phyloP scores from a whole-genome alignment of 768 basidiomycete species.

The Termitomyces bulborhizus region DNA sequence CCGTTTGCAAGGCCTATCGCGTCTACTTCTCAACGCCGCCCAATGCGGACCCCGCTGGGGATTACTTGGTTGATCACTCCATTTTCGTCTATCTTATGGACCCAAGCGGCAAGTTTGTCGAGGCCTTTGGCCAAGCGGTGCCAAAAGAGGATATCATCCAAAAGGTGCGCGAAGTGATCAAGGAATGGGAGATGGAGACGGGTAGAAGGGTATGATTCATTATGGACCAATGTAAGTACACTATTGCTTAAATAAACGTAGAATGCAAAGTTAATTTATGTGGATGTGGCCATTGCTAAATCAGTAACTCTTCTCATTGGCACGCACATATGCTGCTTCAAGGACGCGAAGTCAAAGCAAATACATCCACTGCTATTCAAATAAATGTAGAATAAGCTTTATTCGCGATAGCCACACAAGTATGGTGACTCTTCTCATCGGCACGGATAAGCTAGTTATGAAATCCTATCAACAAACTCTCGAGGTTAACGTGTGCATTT shows the following conservation, averaged over 20 bases:
- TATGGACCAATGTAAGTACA: neutral
- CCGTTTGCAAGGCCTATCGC: slow-evolving; percentile 89
- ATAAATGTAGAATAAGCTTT: too few species aligned
- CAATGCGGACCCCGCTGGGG: slow-evolving; percentile 77
- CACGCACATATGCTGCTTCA: too few species aligned
- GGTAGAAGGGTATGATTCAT: slow-evolving; percentile 26
- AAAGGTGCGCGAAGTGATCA: slow-evolving; percentile 47
- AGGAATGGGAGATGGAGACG: slow-evolving; percentile 35
- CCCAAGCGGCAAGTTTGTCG: slow-evolving; percentile 88
- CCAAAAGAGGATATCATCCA: slow-evolving; percentile 61
- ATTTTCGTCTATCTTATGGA: slow-evolving; percentile 99
- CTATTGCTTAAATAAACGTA: neutral
- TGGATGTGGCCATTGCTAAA: too few species aligned
- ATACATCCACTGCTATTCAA: too few species aligned
- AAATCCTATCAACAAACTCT: too few species aligned
- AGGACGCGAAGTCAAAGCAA: too few species aligned
- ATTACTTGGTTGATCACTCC: slow-evolving; percentile 96
- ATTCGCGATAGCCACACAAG: too few species aligned
- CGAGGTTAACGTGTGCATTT: too few species aligned
- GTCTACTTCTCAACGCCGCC: slow-evolving; percentile 98
- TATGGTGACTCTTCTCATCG: too few species aligned
- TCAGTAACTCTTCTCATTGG: too few species aligned
- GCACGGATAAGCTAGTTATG: too few species aligned
- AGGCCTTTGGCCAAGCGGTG: slow-evolving; percentile 89
- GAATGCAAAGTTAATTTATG: too few species aligned